Base-by-base conservation (phyloP, 108 stramenopile genomes). In the Skeletonema costatum region DNA sequence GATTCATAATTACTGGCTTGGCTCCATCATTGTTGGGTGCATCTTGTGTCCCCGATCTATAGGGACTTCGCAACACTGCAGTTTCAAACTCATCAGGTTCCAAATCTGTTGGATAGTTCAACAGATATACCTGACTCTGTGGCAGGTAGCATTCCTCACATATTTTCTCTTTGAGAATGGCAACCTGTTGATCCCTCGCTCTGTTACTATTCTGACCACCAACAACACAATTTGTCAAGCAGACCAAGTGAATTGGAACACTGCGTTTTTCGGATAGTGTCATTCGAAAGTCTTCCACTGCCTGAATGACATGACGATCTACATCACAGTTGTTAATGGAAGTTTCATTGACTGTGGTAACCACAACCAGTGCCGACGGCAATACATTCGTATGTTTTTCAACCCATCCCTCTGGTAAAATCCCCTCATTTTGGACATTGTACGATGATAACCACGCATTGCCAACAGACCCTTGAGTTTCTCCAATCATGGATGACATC, bases 311-410 rank as follows among this genome's bases (percentile, higher is more conserved):
- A 31, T 73, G 65, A 69, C 84, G 83, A 32, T 80, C 68, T 9
- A 60, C 74, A 51, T 75, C 77, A 9, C 66, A 50, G n/a, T 64
- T 59, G 30, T 76, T 60, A 14, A 66, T 33, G 16, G 68, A 63
- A 75, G 42, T 32, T 32, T 39, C 33, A 39, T 50, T 32, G 62
- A 89, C 67, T 48, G 87, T 65, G 50, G 85, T 68, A 2, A 94
- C 88, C 13, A 94, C 86, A 11, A 94, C 25, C n/a, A 94, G 64
- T 11, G 86, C 87, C 32, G 86, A 87, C 6, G 93, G 93, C 58
- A 94, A 68, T 5, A 90, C 88, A 17, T 78, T 75, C 5, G 77
- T 86, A 68, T 94, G 93, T 71, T 92, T 94, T 64, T 92, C 90
- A 21, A 92, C 31, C 91, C 93, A 92, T 41, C 91, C 90, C 11